Evolutionary conservation across 345 rosid genomes (phyloP).

Genomic region (Hypericum androsaemum): DNA sequence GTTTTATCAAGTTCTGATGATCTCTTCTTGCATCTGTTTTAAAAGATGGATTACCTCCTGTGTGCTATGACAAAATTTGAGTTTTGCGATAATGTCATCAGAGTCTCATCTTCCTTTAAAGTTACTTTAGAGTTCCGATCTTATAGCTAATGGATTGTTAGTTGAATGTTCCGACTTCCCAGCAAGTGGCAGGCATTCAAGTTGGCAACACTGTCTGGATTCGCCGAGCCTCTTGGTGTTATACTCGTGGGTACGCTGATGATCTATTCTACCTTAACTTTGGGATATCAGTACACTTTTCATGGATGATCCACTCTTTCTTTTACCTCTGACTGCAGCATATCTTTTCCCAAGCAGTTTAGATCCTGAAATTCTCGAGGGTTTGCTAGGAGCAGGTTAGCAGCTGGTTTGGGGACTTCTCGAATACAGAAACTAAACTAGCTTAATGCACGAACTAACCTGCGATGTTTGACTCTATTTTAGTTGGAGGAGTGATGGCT

Average conservation of each 20-base stretch:
- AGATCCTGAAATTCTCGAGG: slow-evolving; percentile 90
- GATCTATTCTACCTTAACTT: background rate
- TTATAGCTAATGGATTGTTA: too few relatives aligned
- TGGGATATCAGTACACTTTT: background rate
- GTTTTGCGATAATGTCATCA: too few relatives aligned
- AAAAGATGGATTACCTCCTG: too few relatives aligned
- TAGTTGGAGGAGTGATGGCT: slow-evolving; percentile 99
- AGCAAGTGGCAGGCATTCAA: slow-evolving; percentile 99
- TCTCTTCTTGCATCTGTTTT: too few relatives aligned
- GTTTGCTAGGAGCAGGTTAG: slow-evolving; percentile 80
- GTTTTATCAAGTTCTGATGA: too few relatives aligned
- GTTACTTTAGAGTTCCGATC: too few relatives aligned
- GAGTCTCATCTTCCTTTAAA: too few relatives aligned
- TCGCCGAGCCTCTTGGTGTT: slow-evolving; percentile 97
- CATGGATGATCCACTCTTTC: background rate
- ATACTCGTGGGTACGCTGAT: slow-evolving; percentile 65
- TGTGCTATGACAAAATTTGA: too few relatives aligned
- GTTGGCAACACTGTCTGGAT: slow-evolving; percentile 87
- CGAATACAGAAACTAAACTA: too few relatives aligned
- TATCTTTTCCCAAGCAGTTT: slow-evolving; percentile 89
- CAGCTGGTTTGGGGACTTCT: too few relatives aligned
- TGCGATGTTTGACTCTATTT: background rate
- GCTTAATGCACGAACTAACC: background rate
- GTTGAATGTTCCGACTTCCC: slow-evolving; percentile 11
- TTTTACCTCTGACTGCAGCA: slow-evolving; percentile 41